Percentiles rank a stretch among this genome's conserved stretches.
phyloP scores from a whole-genome alignment of 495 filamentous ascomycete species.

The Jackrogersella multiformis region DNA sequence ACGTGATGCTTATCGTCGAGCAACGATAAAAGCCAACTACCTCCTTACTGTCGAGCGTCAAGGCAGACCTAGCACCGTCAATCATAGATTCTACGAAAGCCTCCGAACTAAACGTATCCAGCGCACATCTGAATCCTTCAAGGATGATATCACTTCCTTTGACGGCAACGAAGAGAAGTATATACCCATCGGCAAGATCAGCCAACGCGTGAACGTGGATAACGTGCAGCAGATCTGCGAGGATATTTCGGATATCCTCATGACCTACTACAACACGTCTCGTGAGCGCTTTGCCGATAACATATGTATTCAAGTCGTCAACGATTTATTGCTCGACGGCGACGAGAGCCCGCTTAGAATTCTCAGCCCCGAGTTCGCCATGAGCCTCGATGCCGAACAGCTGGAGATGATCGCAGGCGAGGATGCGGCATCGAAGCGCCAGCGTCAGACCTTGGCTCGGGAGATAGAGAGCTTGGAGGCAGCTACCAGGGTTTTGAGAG shows the following conservation, averaged over 20 bases:
- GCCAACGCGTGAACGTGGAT: slow-evolving; percentile 41
- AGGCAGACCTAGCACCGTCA: slow-evolving; percentile 55
- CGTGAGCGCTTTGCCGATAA: slow-evolving; percentile 64
- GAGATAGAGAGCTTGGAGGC: slow-evolving; percentile 37
- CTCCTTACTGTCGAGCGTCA: slow-evolving; percentile 58
- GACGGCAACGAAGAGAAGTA: background rate
- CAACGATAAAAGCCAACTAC: slow-evolving; percentile 53
- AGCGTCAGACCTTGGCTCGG: slow-evolving; percentile 32
- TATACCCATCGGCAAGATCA: background rate
- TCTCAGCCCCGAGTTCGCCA: slow-evolving; percentile 42
- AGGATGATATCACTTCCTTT: background rate
- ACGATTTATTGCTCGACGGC: slow-evolving; percentile 47
- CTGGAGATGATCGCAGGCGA: slow-evolving; percentile 54
- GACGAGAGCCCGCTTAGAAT: slow-evolving; percentile 45
- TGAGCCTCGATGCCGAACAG: slow-evolving; percentile 41
- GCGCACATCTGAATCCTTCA: background rate
- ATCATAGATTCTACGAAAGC: slow-evolving; percentile 57
- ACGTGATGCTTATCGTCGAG: slow-evolving; percentile 49
- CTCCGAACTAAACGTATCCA: background rate
- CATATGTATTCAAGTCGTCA: slow-evolving; percentile 49
- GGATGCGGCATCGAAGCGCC: slow-evolving; percentile 30
- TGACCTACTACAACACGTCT: slow-evolving; percentile 67
- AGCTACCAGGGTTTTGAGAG: slow-evolving; percentile 30
- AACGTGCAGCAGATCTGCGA: slow-evolving; percentile 48
- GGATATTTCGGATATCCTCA: slow-evolving; percentile 64